Conservation (phyloP, 2,329 filamentous ascomycete genomes). For the Diaporthe vexans region DNA sequence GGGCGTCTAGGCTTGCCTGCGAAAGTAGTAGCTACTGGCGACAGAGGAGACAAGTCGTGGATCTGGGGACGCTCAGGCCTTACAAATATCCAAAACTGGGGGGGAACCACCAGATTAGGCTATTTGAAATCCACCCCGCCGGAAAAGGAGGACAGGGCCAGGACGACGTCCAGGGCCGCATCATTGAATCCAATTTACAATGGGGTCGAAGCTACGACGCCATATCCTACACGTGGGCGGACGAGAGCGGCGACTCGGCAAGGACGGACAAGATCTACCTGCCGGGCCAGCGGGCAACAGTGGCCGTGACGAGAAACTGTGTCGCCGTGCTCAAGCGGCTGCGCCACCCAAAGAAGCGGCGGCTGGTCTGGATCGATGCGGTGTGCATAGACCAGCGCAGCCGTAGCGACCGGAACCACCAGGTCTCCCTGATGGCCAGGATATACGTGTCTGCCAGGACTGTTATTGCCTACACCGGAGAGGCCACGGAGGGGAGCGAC, state of each 20-base stretch:
- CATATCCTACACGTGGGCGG: slow-evolving; percentile 10
- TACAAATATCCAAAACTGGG: not conserved
- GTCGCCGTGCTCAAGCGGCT: not conserved
- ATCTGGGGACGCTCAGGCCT: not conserved
- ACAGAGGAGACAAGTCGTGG: not conserved
- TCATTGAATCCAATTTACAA: not conserved
- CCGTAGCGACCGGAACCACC: not conserved
- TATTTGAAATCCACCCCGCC: slow-evolving; percentile 4
- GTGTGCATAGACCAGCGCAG: slow-evolving; percentile 6
- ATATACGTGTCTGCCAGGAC: not conserved
- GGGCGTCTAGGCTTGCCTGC: not conserved
- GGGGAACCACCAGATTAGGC: not conserved
- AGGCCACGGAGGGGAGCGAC: not conserved
- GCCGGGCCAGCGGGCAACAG: not conserved
- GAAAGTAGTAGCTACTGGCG: too few relatives aligned
- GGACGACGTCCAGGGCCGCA: not conserved
- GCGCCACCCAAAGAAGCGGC: not conserved
- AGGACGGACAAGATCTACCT: not conserved
- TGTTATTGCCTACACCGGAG: not conserved
- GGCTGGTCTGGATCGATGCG: slow-evolving; percentile 11
- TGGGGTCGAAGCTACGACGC: not conserved
- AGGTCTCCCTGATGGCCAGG: not conserved
- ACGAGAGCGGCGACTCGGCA: not conserved
- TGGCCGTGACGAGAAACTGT: not conserved
- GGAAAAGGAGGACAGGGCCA: not conserved